Evolutionary conservation across 2,329 filamentous ascomycete genomes (phyloP).

Genomic region (Parafenestella ontariensis): DNA sequence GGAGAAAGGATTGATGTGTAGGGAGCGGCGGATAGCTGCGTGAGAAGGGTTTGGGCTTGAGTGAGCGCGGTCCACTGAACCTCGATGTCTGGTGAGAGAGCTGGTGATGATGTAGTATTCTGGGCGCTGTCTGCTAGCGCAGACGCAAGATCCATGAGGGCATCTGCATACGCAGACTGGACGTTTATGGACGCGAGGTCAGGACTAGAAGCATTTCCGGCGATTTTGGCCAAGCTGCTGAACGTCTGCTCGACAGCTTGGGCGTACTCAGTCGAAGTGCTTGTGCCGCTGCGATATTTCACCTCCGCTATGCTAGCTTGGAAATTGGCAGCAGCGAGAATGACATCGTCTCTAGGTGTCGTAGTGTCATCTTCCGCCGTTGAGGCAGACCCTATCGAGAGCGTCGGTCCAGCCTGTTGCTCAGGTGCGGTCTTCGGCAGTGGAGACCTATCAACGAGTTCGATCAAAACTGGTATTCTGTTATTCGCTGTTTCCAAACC

Average conservation of each 20-base stretch:
- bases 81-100: slow-evolving; percentile 22
- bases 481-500: slow-evolving; percentile 60
- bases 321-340: slow-evolving; percentile 64
- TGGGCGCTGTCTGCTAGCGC: slow-evolving; percentile 46
- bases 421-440: slow-evolving; percentile 23
- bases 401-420: slow-evolving; percentile 39
- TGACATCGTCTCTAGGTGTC: slow-evolving; percentile 58
- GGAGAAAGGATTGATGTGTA: slow-evolving; percentile 26
- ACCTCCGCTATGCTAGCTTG: slow-evolving; percentile 63
- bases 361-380: slow-evolving; percentile 36
- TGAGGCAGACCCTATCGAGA: slow-evolving; percentile 38
- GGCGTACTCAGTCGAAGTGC: slow-evolving; percentile 63
- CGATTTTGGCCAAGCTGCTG: slow-evolving; percentile 45
- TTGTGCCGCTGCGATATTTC: slow-evolving; percentile 60
- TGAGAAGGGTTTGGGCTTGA: slow-evolving; percentile 39
- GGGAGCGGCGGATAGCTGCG: slow-evolving; percentile 26
- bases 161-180: slow-evolving; percentile 63
- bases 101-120: slow-evolving; percentile 20
- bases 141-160: slow-evolving; percentile 62
- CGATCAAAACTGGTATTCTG: slow-evolving; percentile 62
- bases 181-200: slow-evolving; percentile 60
- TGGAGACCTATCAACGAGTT: slow-evolving; percentile 41
- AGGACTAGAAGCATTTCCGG: slow-evolving; percentile 57
- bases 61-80: slow-evolving; percentile 45
- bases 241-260: slow-evolving; percentile 46